Percentiles rank a stretch among this genome's conserved stretches.
Evolutionary conservation across 768 basidiomycete genomes (phyloP).

Genomic region (Leccinum uliginosum): DNA sequence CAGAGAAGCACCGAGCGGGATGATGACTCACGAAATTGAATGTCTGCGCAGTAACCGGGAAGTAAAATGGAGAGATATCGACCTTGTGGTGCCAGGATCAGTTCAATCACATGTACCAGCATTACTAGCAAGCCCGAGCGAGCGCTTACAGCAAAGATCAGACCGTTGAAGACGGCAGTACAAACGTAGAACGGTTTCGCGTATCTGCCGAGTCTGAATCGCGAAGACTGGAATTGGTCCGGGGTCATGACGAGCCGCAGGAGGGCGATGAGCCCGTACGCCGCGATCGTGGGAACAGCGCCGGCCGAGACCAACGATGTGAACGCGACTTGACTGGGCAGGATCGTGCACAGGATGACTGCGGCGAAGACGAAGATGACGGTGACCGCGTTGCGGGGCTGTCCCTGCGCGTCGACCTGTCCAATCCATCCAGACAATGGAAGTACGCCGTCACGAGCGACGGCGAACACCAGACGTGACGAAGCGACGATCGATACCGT

Average conservation of each 20-base stretch:
- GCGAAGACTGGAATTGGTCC: conserved; percentile 64
- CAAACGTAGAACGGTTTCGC: conserved; percentile 65
- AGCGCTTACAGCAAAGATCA: conserved; percentile 67
- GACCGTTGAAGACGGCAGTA: conserved; percentile 64
- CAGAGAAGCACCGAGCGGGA: not conserved
- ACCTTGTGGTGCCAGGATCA: conserved; percentile 41
- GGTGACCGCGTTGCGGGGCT: conserved; percentile 82
- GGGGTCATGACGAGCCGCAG: conserved; percentile 78
- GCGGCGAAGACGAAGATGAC: conserved; percentile 82
- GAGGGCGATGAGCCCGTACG: conserved; percentile 78
- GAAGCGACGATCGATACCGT: conserved; percentile 85
- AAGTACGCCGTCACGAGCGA: conserved; percentile 91
- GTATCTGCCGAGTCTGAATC: conserved; percentile 66
- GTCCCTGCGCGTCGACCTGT: conserved; percentile 60
- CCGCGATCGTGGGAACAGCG: conserved; percentile 81
- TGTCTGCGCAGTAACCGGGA: conserved; percentile 68
- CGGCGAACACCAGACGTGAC: conserved; percentile 84
- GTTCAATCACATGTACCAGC: not conserved
- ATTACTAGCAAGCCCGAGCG: not conserved
- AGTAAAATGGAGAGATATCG: conserved; percentile 82
- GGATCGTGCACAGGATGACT: conserved; percentile 74
- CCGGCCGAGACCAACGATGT: conserved; percentile 87
- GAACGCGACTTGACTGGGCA: conserved; percentile 90
- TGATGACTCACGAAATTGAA: conserved; percentile 77
- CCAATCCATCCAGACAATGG: conserved; percentile 84